Evolutionary conservation across 2,329 filamentous ascomycete species (phyloP).

Genomic region (Atkinsonella hypoxylon): DNA sequence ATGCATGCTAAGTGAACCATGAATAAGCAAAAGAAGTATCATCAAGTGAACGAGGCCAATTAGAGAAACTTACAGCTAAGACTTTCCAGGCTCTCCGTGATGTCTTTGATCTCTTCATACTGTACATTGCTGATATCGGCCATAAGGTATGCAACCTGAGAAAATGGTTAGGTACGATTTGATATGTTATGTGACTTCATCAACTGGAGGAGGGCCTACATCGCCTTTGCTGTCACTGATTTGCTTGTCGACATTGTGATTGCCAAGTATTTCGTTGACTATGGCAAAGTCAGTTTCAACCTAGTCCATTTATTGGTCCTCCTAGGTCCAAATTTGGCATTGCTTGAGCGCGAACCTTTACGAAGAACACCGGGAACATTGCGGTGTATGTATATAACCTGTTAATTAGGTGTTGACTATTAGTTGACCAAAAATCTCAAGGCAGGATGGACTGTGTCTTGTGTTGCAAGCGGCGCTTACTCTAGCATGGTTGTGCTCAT

Average conservation of each 20-base stretch:
- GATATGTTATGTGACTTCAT: neutral
- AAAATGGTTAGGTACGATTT: neutral
- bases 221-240: slow-evolving; percentile 93
- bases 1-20: slow-evolving; percentile 22
- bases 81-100: slow-evolving; percentile 71
- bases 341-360: slow-evolving; percentile 41
- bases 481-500: slow-evolving; percentile 80
- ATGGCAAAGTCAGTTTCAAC: neutral
- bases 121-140: slow-evolving; percentile 88
- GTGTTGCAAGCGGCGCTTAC: slow-evolving; percentile 25
- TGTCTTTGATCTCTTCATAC: slow-evolving; percentile 67
- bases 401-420: slow-evolving; percentile 3
- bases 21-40: neutral
- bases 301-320: too few species aligned
- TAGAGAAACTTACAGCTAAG: slow-evolving; percentile 55
- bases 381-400: slow-evolving; percentile 90
- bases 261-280: slow-evolving; percentile 89
- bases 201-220: slow-evolving; percentile 30
- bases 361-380: slow-evolving; percentile 93
- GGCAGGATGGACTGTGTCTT: too few species aligned
- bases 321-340: neutral
- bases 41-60: neutral
- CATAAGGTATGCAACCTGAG: slow-evolving; percentile 82
- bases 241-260: slow-evolving; percentile 98
- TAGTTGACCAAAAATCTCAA: slow-evolving; percentile 4